These are phyloP conservation scores for Hypholoma fasciculare DNA, from an alignment of 768 basidiomycete species.

Conservation along the genomic window DNA sequence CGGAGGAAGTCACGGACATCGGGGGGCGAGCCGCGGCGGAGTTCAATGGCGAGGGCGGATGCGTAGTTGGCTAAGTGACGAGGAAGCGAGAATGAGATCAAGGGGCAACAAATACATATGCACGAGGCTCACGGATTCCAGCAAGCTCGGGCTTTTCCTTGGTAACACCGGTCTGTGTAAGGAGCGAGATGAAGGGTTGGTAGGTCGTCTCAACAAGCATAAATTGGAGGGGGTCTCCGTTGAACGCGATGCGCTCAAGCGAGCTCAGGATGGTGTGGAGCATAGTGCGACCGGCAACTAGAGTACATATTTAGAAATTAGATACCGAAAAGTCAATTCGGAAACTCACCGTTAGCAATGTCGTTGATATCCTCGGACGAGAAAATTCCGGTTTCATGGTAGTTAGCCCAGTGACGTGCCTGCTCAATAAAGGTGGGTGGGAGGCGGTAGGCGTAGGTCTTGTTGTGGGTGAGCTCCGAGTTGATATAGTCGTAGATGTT, in stretches of 20 bases:
- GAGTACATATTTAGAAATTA: background rate
- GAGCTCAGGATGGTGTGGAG: slow-evolving; percentile 70
- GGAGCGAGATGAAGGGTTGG: slow-evolving; percentile 89
- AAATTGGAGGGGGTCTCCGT: slow-evolving; percentile 78
- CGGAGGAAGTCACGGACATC: slow-evolving; percentile 81
- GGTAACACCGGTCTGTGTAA: slow-evolving; percentile 70
- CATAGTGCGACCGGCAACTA: slow-evolving; percentile 83
- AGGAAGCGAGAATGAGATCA: background rate
- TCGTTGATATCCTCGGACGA: slow-evolving; percentile 58
- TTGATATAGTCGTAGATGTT: slow-evolving; percentile 81
- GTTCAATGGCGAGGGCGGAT: slow-evolving; percentile 76
- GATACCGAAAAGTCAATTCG: background rate
- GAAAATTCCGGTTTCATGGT: slow-evolving; percentile 79
- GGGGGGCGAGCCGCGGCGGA: slow-evolving; percentile 72
- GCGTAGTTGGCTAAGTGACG: slow-evolving; percentile 67
- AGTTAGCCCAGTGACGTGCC: slow-evolving; percentile 73
- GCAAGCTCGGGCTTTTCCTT: slow-evolving; percentile 57
- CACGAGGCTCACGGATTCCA: slow-evolving; percentile 55
- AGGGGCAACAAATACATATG: slow-evolving; percentile 15
- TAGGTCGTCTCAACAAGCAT: slow-evolving; percentile 80
- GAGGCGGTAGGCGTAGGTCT: slow-evolving; percentile 75
- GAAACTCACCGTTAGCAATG: slow-evolving; percentile 74
- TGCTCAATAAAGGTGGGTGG: slow-evolving; percentile 79
- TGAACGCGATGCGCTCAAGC: slow-evolving; percentile 77
- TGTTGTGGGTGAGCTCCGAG: slow-evolving; percentile 78